Percentiles rank a stretch among this genome's conserved stretches.
Evolutionary conservation across 352 stramenopile genomes (phyloP).

Genomic region (Phytophthora citricola): DNA sequence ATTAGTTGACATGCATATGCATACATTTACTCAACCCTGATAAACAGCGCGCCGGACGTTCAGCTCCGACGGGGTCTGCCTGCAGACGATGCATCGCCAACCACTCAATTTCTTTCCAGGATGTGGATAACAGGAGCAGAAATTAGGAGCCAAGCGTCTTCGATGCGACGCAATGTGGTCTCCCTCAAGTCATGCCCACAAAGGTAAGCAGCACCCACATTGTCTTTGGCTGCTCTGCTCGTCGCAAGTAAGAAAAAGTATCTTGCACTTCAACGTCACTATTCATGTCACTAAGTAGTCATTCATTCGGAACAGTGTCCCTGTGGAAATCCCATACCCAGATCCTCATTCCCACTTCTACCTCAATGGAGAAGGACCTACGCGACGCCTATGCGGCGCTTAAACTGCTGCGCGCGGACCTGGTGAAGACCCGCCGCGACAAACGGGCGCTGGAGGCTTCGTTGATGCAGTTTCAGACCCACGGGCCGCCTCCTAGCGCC

Average conservation of each 20-base stretch:
- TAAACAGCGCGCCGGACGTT: no score
- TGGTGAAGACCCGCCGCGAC: conserved; percentile 43
- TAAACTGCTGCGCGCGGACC: conserved; percentile 50
- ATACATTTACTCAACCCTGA: no score
- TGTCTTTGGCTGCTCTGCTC: neutral
- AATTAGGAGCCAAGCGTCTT: no score
- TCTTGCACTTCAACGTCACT: neutral
- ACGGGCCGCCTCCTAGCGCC: conserved; percentile 14
- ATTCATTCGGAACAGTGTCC: no score
- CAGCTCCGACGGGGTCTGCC: no score
- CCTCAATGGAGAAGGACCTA: conserved; percentile 57
- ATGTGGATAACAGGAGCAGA: no score
- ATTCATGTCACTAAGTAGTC: conserved; percentile 1
- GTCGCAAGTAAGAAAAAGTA: neutral
- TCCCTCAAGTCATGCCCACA: no score
- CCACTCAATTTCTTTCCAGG: no score
- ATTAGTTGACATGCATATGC: no score
- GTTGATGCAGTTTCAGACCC: conserved; percentile 27
- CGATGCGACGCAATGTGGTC: no score
- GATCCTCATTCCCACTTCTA: conserved; percentile 19
- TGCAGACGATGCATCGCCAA: no score
- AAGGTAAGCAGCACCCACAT: no score
- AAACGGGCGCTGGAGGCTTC: conserved; percentile 41
- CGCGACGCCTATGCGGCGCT: conserved; percentile 56
- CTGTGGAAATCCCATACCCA: neutral